These are phyloP conservation scores for Ammopiptanthus mongolicus DNA, from an alignment of 306 rosid genomes.

Conservation along the genomic window DNA sequence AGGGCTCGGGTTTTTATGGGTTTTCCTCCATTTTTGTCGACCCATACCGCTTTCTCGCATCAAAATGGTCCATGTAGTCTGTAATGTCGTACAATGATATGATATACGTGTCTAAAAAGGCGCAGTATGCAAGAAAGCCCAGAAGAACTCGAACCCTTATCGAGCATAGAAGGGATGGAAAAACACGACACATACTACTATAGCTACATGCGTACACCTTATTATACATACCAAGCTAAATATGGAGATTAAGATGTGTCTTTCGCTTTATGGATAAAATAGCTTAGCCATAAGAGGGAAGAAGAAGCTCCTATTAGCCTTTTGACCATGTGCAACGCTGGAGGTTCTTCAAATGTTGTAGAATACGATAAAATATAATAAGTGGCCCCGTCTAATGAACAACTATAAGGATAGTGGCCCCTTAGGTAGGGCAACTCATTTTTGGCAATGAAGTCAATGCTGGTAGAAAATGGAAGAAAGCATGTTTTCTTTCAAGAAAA, in stretches of 20 bases:
- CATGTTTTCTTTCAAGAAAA: background rate
- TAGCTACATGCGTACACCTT: background rate
- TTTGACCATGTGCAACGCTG: background rate
- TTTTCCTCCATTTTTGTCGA: background rate
- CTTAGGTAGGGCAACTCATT: too few species aligned
- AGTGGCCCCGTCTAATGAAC: too few species aligned
- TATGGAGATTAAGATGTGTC: conserved; percentile 17
- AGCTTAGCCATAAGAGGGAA: conserved; percentile 10
- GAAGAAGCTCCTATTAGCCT: conserved; percentile 11
- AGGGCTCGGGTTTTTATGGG: background rate
- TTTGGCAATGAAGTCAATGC: too few species aligned
- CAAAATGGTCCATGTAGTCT: background rate
- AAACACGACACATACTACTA: background rate
- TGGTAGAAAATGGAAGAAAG: background rate
- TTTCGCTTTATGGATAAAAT: conserved; percentile 10
- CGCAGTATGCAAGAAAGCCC: background rate
- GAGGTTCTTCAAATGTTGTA: background rate
- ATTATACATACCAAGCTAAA: background rate
- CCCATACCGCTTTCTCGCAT: conserved; percentile 28
- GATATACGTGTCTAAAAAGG: background rate
- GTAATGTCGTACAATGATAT: background rate
- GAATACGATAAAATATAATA: background rate
- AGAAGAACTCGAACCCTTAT: background rate
- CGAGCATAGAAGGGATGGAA: background rate
- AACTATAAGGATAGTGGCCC: too few species aligned